Evolutionary conservation across 352 stramenopile species (phyloP), one percentile per base, ranked within the genome.

Genomic region (Aphanomyces cochlioides): DNA sequence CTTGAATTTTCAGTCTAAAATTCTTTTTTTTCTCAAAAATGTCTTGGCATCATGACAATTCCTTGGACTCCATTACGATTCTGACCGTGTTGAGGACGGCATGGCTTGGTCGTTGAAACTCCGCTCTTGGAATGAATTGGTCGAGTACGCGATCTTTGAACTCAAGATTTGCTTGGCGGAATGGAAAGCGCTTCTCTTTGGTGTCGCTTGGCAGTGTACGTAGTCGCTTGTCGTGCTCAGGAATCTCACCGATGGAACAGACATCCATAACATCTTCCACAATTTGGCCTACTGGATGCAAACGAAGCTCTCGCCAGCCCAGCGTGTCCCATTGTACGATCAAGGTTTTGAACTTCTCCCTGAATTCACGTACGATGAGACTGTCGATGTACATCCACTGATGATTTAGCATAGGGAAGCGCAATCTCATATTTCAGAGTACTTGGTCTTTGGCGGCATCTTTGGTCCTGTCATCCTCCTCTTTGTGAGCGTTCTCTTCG

Each of bases 231-330:
- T 28, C 28, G 28, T 28, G 2, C 28, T 28, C 28, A 2, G 28
- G 28, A 28, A 28, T 28, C 10, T 50, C 43, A 47, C 21, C 60
- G 6, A 28, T 28, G 28, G 28, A 54, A 17, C 72, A 90, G 81
- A 95, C 75, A 72, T 85, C 64, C 85, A 93, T 73, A 82, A 73
- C 47, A 74, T 95, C 65, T 93, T 93, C 77, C 87, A 95, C 77
- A 95, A 95, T 77, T 43, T 90, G 50, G 87, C 87, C 47, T 95
- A 95, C 78, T 95, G 84, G 77, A 83, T 95, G 61, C 87, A 95
- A 69, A 59, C 87, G 65, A 80, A 89, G 65, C 75, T 94, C 7
- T 79, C 83, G 28, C 57, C 73, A 2, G 77, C 83, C 69, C 87
- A 95, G 78, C 85, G 87, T 63, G 86, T 87, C 54, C 78, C 76